phyloP scores from a whole-genome alignment of 78 protist species.

The Anaeramoeba flamelloides region DNA sequence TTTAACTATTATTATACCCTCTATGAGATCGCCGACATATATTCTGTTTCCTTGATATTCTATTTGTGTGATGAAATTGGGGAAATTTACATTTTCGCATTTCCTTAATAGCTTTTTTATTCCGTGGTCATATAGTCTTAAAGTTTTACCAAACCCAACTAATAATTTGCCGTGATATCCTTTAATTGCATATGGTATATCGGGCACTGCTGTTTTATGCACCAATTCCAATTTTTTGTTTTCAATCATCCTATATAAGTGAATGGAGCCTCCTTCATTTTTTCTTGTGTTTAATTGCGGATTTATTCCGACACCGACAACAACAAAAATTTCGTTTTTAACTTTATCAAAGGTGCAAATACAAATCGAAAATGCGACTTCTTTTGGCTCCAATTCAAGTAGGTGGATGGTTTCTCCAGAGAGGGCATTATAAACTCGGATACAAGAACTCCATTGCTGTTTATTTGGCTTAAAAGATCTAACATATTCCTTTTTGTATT shows the following conservation, averaged over 20 bases:
- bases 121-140: constrained; percentile 79
- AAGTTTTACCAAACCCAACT: constrained; percentile 52
- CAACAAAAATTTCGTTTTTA: background rate
- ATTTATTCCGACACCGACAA: background rate
- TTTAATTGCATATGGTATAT: constrained; percentile 54
- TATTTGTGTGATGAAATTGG: background rate
- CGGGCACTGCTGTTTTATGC: constrained; percentile 61
- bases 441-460: background rate
- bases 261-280: background rate
- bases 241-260: background rate
- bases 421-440: background rate
- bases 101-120: constrained; percentile 65
- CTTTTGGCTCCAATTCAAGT: background rate
- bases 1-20: background rate
- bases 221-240: constrained; percentile 3
- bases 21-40: background rate
- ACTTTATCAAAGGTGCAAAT: background rate
- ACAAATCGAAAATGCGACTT: background rate
- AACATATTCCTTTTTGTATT: background rate
- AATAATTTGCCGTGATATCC: constrained; percentile 46
- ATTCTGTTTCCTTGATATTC: background rate
- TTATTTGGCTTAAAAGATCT: background rate
- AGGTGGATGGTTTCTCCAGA: background rate
- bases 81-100: constrained; percentile 39
- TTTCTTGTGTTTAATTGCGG: background rate